phyloP scores from a whole-genome alignment of 129 eudicot genomes.

The Calendula officinalis region DNA sequence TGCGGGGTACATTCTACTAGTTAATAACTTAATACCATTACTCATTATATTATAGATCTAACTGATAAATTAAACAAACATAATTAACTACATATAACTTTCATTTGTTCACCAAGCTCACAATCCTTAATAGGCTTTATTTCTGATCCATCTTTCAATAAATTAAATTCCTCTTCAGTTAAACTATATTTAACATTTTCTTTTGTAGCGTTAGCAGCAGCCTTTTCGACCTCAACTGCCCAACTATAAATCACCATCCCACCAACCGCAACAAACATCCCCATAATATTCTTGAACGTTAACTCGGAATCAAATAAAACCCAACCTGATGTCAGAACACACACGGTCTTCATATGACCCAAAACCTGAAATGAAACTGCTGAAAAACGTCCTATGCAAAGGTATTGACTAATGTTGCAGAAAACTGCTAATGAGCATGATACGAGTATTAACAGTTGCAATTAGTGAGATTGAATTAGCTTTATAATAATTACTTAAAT shows the following conservation, averaged over 20 bases:
- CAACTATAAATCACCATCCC: slow-evolving; percentile 89
- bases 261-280: slow-evolving; percentile 61
- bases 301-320: slow-evolving; percentile 67
- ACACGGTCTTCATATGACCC: slow-evolving; percentile 87
- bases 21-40: no score
- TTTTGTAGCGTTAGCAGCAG: slow-evolving; percentile 11
- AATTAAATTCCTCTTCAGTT: slow-evolving; percentile 70
- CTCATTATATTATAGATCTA: neutral
- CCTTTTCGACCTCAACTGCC: slow-evolving; percentile 75
- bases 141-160: slow-evolving; percentile 59
- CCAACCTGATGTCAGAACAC: slow-evolving; percentile 78
- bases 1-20: no score
- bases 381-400: slow-evolving; percentile 83
- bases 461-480: neutral
- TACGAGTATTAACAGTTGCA: slow-evolving; percentile 66
- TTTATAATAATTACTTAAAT: neutral
- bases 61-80: neutral
- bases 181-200: slow-evolving; percentile 44
- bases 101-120: slow-evolving; percentile 36
- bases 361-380: slow-evolving; percentile 81
- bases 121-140: slow-evolving; percentile 37
- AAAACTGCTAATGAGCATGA: slow-evolving; percentile 79
- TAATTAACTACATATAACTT: neutral
- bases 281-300: slow-evolving; percentile 74
- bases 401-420: slow-evolving; percentile 83